phyloP scores from a whole-genome alignment of 306 rosid genomes.

The Corylus heterophylla region DNA sequence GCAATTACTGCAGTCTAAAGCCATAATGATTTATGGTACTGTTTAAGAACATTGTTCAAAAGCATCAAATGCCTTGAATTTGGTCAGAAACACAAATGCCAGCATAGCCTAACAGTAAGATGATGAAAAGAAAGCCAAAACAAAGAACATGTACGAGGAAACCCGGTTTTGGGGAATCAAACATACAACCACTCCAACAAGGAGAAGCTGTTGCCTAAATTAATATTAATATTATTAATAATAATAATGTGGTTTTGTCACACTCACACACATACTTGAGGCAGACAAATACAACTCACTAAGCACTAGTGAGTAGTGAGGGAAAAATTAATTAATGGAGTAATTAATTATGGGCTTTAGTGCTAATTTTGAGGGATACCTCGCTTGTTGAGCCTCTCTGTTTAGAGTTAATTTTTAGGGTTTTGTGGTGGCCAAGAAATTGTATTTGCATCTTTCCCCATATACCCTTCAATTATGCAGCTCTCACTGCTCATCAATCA shows the following conservation, averaged over 20 bases:
- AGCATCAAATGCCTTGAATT: conserved; percentile 35
- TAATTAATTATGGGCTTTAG: conserved; percentile 39
- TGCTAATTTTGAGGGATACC: conserved; percentile 73
- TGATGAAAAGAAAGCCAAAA: conserved; percentile 30
- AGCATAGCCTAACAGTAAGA: conserved; percentile 24
- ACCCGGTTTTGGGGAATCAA: conserved; percentile 79
- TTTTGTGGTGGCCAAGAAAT: conserved; percentile 34
- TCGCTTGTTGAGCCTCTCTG: conserved; percentile 57
- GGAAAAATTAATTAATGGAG: conserved; percentile 38
- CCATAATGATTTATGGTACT: background rate
- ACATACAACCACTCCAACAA: conserved; percentile 88
- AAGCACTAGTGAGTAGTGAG: conserved; percentile 51
- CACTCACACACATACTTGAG: conserved; percentile 33
- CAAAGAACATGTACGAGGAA: conserved; percentile 62
- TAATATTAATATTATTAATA: conserved; percentile 4
- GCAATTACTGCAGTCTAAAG: too few species aligned
- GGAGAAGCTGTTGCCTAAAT: conserved; percentile 26
- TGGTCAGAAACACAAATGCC: conserved; percentile 25
- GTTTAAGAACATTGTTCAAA: conserved; percentile 12
- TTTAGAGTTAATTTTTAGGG: conserved; percentile 66
- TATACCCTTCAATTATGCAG: conserved; percentile 15
- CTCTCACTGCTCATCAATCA: background rate
- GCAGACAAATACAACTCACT: conserved; percentile 84
- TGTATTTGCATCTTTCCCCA: conserved; percentile 27
- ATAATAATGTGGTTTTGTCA: conserved; percentile 48